Percentiles rank a stretch among this genome's conserved stretches.
Conservation (phyloP, 345 rosid species). For the Populus simonii region DNA sequence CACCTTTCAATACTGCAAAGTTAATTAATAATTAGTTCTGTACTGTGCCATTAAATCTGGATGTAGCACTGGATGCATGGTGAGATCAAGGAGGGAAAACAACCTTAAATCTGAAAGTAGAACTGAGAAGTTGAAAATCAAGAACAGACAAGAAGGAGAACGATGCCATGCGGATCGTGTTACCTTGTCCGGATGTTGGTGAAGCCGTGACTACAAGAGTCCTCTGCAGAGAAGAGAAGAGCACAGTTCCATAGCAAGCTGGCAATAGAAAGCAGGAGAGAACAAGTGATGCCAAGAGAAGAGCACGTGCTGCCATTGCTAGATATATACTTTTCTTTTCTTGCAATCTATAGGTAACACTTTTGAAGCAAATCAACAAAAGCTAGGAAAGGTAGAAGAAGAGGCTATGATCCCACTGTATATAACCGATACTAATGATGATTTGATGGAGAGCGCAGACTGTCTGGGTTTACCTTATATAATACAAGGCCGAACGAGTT, state of each 20-base stretch:
- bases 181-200: slow-evolving; percentile 42
- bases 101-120: not conserved
- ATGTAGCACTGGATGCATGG: not conserved
- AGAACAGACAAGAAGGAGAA: not conserved
- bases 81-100: not conserved
- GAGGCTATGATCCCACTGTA: not conserved
- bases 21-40: not conserved
- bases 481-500: not conserved
- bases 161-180: not conserved
- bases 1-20: slow-evolving; percentile 46
- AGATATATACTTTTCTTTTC: not conserved
- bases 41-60: too few species aligned
- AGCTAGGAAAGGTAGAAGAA: slow-evolving; percentile 2
- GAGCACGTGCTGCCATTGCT: slow-evolving; percentile 8
- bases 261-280: slow-evolving; percentile 4
- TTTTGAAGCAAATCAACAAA: not conserved
- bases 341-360: not conserved
- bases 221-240: slow-evolving; percentile 32
- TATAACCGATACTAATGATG: not conserved
- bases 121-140: not conserved
- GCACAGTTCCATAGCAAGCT: not conserved
- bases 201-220: slow-evolving; percentile 33
- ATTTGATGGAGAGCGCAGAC: not conserved
- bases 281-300: slow-evolving; percentile 14
- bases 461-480: not conserved